Evolutionary conservation across 495 filamentous ascomycete genomes (phyloP).

Genomic region (Talaromyces liani): DNA sequence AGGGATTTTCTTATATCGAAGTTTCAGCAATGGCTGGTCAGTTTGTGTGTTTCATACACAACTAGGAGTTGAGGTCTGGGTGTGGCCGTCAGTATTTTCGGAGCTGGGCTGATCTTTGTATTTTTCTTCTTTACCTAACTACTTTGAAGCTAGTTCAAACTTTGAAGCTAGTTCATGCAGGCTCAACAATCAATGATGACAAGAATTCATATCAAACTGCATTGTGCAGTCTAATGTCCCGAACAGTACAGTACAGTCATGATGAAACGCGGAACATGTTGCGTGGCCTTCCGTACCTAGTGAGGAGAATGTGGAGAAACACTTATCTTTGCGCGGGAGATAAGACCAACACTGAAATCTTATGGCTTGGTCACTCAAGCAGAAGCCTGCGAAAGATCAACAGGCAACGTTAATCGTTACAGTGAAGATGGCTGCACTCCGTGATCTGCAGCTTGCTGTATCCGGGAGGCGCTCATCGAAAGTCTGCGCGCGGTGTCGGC

Average conservation of each 20-base stretch:
- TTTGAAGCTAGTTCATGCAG: no score
- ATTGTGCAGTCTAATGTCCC: not conserved
- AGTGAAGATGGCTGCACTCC: not conserved
- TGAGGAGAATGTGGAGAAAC: no score
- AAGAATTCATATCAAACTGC: not conserved
- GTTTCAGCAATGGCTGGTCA: not conserved
- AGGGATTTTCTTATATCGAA: not conserved
- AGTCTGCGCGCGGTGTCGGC: not conserved
- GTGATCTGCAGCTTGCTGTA: not conserved
- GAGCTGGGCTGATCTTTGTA: not conserved
- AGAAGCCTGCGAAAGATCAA: no score
- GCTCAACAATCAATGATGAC: not conserved
- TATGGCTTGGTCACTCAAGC: no score
- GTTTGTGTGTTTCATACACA: not conserved
- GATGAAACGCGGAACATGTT: no score
- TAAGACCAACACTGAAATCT: no score
- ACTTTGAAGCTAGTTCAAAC: not conserved
- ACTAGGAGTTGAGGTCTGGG: not conserved
- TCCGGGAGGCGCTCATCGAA: not conserved
- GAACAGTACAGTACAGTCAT: no score
- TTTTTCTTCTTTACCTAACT: not conserved
- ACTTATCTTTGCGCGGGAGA: no score
- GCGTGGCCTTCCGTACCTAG: no score
- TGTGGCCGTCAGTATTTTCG: not conserved
- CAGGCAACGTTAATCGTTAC: not conserved